These are phyloP conservation scores for Rosa chinensis DNA, from an alignment of 306 rosid genomes.

Conservation along the genomic window DNA sequence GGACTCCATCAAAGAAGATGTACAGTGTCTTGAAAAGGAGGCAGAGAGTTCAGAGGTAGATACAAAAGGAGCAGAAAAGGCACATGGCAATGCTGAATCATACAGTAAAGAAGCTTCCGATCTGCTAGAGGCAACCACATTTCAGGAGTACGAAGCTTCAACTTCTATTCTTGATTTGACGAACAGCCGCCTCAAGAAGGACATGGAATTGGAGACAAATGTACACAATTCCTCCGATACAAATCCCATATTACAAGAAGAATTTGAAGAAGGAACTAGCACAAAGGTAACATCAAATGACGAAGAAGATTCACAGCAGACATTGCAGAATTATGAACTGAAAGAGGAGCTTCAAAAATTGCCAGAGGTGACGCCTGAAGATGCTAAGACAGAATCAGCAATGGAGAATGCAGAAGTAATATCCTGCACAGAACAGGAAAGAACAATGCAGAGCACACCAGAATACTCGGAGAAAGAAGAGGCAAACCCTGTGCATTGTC, in stretches of 20 bases:
- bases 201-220: constrained; percentile 22
- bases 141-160: constrained; percentile 20
- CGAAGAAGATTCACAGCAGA: constrained; percentile 21
- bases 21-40: constrained; percentile 23
- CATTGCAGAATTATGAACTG: constrained; percentile 18
- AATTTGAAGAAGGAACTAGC: constrained; percentile 10
- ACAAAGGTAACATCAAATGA: constrained; percentile 15
- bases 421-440: constrained; percentile 13
- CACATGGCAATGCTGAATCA: constrained; percentile 12
- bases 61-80: constrained; percentile 11
- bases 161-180: constrained; percentile 15
- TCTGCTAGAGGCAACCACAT: constrained; percentile 13
- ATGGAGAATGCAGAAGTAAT: constrained; percentile 2
- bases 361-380: constrained; percentile 6
- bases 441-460: constrained; percentile 12
- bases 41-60: constrained; percentile 14
- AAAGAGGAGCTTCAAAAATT: constrained; percentile 27
- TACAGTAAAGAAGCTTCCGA: constrained; percentile 17
- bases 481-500: background rate
- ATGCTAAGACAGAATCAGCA: constrained; percentile 17
- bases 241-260: constrained; percentile 21
- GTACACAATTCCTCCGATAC: background rate
- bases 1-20: constrained; percentile 22
- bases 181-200: constrained; percentile 3
- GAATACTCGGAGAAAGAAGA: constrained; percentile 25